phyloP scores from a whole-genome alignment of 495 filamentous ascomycete genomes.

The Penicillium longicatenatum region DNA sequence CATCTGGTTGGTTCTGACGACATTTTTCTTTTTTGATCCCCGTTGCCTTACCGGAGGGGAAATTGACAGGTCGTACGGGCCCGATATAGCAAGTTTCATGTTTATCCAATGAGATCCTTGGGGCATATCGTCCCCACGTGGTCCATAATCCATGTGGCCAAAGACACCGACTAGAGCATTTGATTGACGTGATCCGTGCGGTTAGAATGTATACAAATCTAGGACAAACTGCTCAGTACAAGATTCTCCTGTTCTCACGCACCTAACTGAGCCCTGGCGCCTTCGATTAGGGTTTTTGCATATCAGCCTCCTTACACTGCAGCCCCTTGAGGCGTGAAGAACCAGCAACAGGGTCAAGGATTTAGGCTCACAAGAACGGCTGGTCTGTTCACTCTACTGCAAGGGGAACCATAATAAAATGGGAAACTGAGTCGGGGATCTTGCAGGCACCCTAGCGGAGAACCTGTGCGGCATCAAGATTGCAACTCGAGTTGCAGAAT shows the following conservation, averaged over 20 bases:
- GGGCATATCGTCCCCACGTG: conserved; percentile 3
- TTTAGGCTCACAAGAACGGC: conserved; percentile 18
- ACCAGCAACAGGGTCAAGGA: conserved; percentile 1
- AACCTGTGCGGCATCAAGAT: conserved; percentile 1
- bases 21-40: background rate
- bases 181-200: too few relatives aligned
- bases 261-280: too few relatives aligned
- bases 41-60: conserved; percentile 8
- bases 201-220: background rate
- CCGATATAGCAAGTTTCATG: conserved; percentile 2
- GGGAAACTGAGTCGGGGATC: conserved; percentile 13
- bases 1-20: conserved; percentile 4
- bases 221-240: too few relatives aligned
- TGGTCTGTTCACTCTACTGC: conserved; percentile 28
- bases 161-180: background rate
- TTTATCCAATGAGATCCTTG: background rate
- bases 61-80: conserved; percentile 21
- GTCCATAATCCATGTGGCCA: conserved; percentile 3
- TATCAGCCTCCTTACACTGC: conserved; percentile 17
- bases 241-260: too few relatives aligned
- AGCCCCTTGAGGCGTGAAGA: background rate
- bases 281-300: background rate
- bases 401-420: conserved; percentile 16
- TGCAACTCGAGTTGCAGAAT: background rate
- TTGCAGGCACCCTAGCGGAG: conserved; percentile 6